Evolutionary conservation across 2,329 filamentous ascomycete species (phyloP).

Genomic region (Penicillium fuscoglaucum): DNA sequence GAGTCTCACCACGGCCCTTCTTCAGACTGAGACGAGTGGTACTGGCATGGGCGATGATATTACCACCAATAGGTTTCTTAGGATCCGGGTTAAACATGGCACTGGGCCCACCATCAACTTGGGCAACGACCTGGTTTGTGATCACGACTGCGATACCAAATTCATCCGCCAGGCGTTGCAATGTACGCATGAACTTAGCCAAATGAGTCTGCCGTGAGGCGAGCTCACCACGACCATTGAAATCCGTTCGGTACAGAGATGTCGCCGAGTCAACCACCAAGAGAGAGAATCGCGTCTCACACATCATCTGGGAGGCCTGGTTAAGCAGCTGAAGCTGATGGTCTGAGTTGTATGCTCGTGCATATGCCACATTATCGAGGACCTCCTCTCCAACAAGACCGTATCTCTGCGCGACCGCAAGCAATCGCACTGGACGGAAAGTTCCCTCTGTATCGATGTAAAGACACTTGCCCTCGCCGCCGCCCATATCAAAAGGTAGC

Average conservation of each 20-base stretch:
- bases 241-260: constrained; percentile 92
- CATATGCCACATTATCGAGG: constrained; percentile 96
- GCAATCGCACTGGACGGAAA: constrained; percentile 84
- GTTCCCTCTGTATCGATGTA: constrained; percentile 99
- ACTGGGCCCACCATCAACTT: constrained; percentile 93
- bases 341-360: constrained; percentile 96
- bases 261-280: constrained; percentile 96
- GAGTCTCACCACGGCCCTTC: constrained; percentile 91
- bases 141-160: constrained; percentile 99
- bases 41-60: constrained; percentile 97
- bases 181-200: constrained; percentile 51
- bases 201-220: constrained; percentile 75
- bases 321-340: constrained; percentile 94
- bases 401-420: constrained; percentile 91
- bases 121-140: constrained; percentile 97
- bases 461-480: constrained; percentile 94
- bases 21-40: constrained; percentile 93
- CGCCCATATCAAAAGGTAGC: constrained; percentile 97
- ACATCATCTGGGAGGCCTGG: constrained; percentile 98
- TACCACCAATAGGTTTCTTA: constrained; percentile 98
- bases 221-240: constrained; percentile 92
- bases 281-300: constrained; percentile 93
- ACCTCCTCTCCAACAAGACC: constrained; percentile 96
- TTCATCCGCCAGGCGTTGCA: constrained; percentile 59
- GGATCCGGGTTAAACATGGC: constrained; percentile 99